Evolutionary conservation across 176 grass and related monocot genomes (phyloP), one percentile per base, ranked within the genome.

Genomic region (Tillandsia leiboldiana): DNA sequence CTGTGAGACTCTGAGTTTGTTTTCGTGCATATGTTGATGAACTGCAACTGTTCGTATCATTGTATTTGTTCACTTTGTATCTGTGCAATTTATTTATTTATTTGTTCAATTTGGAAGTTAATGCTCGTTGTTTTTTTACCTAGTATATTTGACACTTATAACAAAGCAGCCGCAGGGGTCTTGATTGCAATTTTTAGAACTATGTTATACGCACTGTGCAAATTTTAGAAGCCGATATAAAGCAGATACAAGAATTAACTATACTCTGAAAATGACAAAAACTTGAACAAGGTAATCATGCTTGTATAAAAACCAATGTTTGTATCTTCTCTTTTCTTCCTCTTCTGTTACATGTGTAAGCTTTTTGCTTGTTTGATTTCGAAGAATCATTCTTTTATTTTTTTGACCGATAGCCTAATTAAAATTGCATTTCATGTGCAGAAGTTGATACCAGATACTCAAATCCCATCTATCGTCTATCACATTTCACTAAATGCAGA

Each of bases 401-500:
- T 61, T 61, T 61, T 18, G 10, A 61, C 56, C 10, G 56, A n/a
- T 61, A 61, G 17, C 22, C 56, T 61, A 7, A 61, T 23, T 18
- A 15, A 15, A 51, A 20, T 63, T 64, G 23, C 22, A 67, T 68
- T 56, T 77, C 1, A 11, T 82, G 20, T 59, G 18, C 79, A 99
- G 94, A 59, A 82, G 58, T 69, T 99, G 83, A 50, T 82, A 20
- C 80, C 80, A 14, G 85, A 89, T 69, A 50, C 50, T n/a, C 81
- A 86, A 82, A 77, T 93, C 74, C 73, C 80, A 70, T 80, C 66
- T 1, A 67, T 71, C 15, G 69, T 90, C 54, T 80, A 66, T 49
- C 72, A 90, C 70, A 67, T 99, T 47, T 80, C 82, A 80, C 82
- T 99, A 47, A 99, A 82, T 72, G 26, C 53, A 53, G 87, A 99